Conservation (phyloP, 2,329 filamentous ascomycete species). For the Ilyonectria mors-panacis region DNA sequence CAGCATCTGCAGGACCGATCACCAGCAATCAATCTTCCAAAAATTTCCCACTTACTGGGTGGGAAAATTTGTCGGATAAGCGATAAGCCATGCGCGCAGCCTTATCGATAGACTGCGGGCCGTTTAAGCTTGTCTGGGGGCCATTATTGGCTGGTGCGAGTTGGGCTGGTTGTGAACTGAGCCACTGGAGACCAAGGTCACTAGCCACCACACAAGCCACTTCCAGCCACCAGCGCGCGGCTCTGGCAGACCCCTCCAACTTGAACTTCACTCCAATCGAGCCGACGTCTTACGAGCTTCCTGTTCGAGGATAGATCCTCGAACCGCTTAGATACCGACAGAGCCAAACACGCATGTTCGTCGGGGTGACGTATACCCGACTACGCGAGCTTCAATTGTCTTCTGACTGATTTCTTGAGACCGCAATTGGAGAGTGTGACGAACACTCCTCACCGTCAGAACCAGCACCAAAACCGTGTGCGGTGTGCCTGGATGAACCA, state of each 20-base stretch:
- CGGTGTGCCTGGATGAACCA: neutral
- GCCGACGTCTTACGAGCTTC: constrained; percentile 26
- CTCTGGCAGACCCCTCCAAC: neutral
- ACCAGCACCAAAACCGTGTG: neutral
- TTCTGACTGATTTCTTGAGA: neutral
- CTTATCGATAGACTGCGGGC: constrained; percentile 42
- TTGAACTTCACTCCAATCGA: neutral
- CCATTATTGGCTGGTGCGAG: constrained; percentile 6
- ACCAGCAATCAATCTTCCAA: constrained; percentile 39
- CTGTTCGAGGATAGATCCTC: constrained; percentile 40
- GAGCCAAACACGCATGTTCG: constrained; percentile 9
- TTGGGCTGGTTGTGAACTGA: neutral
- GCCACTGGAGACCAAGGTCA: constrained; percentile 3
- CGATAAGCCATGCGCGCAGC: constrained; percentile 7
- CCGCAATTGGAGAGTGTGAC: neutral
- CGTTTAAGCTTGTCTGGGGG: neutral
- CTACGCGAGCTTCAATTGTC: neutral
- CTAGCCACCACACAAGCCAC: constrained; percentile 21
- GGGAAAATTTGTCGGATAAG: constrained; percentile 46
- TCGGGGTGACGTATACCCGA: constrained; percentile 14
- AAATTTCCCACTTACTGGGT: constrained; percentile 42
- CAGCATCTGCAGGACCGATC: constrained; percentile 41
- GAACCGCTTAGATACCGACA: constrained; percentile 7
- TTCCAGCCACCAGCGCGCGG: constrained; percentile 13
- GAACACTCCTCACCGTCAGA: neutral